Evolutionary conservation across 2,329 filamentous ascomycete species (phyloP), one percentile per base, ranked within the genome.

Genomic region (Talaromyces islandicus): DNA sequence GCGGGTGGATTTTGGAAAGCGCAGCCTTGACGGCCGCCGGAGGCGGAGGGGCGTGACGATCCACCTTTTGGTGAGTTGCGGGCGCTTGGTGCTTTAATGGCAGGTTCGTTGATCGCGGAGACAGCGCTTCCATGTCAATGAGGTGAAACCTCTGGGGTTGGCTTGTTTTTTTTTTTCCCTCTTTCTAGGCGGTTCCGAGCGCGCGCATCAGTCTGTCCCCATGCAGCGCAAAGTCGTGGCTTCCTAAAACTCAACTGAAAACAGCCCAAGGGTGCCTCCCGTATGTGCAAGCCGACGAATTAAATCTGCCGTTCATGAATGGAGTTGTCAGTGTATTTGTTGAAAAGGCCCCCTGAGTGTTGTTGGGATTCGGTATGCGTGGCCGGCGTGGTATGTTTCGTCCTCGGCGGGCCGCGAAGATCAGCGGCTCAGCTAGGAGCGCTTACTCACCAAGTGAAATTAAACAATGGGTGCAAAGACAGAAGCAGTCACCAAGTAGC

Each of bases 61-160:
- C 71, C 53, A 71, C 65, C 62, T 73, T 71, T 63, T 75, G 73
- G 54, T 69, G 73, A 63, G 77, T 73, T 65, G 73, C 72, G 9
- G 68, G 67, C 24, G 70, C 62, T 64, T 77, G 77, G 19, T 74
- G 75, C 61, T 75, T 78, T 50, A 77, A 71, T 64, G 74, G 72
- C 58, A 80, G 70, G 64, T 81, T 81, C 46, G 77, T 76, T 55
- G 79, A 77, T 56, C 77, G 75, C 56, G 78, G 78, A 30, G 78
- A 80, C 52, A 81, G 68, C 41, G 79, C 75, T 69, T 80, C 77
- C 77, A 80, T 79, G 60, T 63, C 72, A 62, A n/a, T n/a, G 57
- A 46, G 43, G 27, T 25, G 19, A 52, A 17, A 41, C 25, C 25
- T 17, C 30, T 54, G 29, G 12, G 53, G 46, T 24, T 29, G 27